phyloP scores from a whole-genome alignment of 1,139 yeast species.

The Blastobotrys arbuscula region DNA sequence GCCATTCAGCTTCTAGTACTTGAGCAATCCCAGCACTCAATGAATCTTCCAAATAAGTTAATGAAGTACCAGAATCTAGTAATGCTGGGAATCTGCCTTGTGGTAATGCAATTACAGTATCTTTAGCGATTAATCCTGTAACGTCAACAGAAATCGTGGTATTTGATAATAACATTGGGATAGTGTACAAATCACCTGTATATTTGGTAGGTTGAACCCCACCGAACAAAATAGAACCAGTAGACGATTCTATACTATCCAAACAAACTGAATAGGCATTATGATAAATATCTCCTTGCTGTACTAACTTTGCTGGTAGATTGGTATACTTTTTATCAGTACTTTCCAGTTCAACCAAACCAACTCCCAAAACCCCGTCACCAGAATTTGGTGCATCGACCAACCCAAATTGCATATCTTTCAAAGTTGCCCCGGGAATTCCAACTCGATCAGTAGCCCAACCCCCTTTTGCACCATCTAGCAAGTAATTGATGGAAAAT shows the following conservation, averaged over 20 bases:
- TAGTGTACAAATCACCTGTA: slow-evolving; percentile 26
- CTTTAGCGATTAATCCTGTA: slow-evolving; percentile 1
- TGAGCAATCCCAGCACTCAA: slow-evolving; percentile 18
- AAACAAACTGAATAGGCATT: slow-evolving; percentile 40
- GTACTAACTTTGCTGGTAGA: slow-evolving; percentile 7
- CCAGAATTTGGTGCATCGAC: slow-evolving; percentile 40
- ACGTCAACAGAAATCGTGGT: slow-evolving; percentile 28
- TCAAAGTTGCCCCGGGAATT: slow-evolving; percentile 33
- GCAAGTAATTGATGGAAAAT: slow-evolving; percentile 55
- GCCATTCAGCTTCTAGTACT: slow-evolving; percentile 20
- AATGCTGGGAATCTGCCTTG: slow-evolving; percentile 43
- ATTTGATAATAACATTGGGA: slow-evolving; percentile 24
- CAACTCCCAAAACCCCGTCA: slow-evolving; percentile 50
- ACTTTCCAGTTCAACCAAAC: slow-evolving; percentile 41
- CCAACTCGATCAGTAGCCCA: slow-evolving; percentile 45
- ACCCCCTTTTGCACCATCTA: slow-evolving; percentile 43
- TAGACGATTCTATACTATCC: slow-evolving; percentile 23
- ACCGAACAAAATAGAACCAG: slow-evolving; percentile 44
- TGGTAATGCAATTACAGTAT: slow-evolving; percentile 31
- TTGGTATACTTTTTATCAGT: slow-evolving; percentile 20
- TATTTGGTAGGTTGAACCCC: slow-evolving; percentile 49
- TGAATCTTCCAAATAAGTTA: slow-evolving; percentile 25
- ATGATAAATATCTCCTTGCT: slow-evolving; percentile 44
- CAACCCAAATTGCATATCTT: slow-evolving; percentile 42
- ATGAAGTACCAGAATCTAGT: slow-evolving; percentile 32